phyloP scores from a whole-genome alignment of 2,329 filamentous ascomycete species.

The Phaeoacremonium minimum region DNA sequence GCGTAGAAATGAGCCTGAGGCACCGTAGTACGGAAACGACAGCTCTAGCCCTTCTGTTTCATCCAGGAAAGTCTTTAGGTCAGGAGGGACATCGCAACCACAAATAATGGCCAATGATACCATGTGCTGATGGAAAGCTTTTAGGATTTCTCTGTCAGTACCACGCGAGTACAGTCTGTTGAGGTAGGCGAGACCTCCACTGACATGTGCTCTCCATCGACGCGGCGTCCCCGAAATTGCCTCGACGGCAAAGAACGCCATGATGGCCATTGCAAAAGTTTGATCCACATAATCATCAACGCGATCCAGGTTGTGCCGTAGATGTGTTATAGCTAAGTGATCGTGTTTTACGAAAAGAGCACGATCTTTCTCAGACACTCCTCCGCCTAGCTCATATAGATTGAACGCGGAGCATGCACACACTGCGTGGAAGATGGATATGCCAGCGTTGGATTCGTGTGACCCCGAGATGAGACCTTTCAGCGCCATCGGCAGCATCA shows the following conservation, averaged over 20 bases:
- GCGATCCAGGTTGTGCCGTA: conserved; percentile 13
- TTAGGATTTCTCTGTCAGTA: conserved; percentile 7
- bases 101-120: conserved; percentile 18
- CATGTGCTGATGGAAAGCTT: conserved; percentile 15
- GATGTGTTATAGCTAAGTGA: conserved; percentile 14
- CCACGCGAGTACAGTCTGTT: too few species aligned
- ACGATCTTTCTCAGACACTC: conserved; percentile 9
- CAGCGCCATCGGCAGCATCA: conserved; percentile 20
- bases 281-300: conserved; percentile 18
- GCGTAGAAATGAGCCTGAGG: too few species aligned
- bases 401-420: conserved; percentile 34
- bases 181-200: conserved; percentile 17
- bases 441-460: conserved; percentile 12
- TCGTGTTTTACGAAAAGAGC: conserved; percentile 15
- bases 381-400: conserved; percentile 30
- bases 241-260: conserved; percentile 26
- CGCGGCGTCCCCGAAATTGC: conserved; percentile 16
- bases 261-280: conserved; percentile 33
- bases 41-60: too few species aligned
- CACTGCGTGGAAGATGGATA: conserved; percentile 17
- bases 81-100: conserved; percentile 9
- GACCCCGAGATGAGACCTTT: conserved; percentile 12
- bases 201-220: conserved; percentile 17
- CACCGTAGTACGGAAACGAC: too few species aligned
- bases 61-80: conserved; percentile 14